A percentile compares a stretch with the other conserved stretches of the same genome.
phyloP scores from a whole-genome alignment of 805 yeast genomes.

The Wickerhamomyces hampshirensis region DNA sequence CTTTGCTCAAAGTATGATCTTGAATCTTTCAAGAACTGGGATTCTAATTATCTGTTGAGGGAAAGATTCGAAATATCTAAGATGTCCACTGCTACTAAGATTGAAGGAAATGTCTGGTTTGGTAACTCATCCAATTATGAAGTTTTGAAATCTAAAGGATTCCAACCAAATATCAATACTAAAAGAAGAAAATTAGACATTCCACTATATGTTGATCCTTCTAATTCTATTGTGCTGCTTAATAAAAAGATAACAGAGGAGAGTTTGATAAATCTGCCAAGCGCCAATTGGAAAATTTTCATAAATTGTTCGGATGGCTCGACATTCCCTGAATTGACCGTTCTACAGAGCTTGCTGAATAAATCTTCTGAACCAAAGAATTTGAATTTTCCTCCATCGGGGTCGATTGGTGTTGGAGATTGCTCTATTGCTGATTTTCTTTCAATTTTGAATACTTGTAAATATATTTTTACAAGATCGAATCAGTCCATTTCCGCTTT shows the following conservation, averaged over 20 bases:
- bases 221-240: conserved; percentile 44
- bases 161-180: conserved; percentile 7
- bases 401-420: conserved; percentile 75
- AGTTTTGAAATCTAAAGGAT: conserved; percentile 23
- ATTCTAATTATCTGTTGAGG: conserved; percentile 58
- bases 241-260: conserved; percentile 25
- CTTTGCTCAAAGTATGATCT: conserved; percentile 34
- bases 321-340: conserved; percentile 41
- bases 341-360: conserved; percentile 27
- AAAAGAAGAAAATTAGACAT: conserved; percentile 7
- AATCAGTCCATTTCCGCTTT: conserved; percentile 35
- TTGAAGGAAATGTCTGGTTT: conserved; percentile 59
- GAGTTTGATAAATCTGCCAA: conserved; percentile 43
- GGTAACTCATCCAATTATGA: conserved; percentile 80
- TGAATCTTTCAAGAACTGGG: conserved; percentile 53
- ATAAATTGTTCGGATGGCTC: conserved; percentile 60
- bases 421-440: conserved; percentile 55
- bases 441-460: conserved; percentile 65
- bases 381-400: conserved; percentile 79
- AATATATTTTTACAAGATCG: conserved; percentile 48
- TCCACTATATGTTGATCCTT: conserved; percentile 46
- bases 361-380: conserved; percentile 9
- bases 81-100: conserved; percentile 75
- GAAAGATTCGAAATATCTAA: conserved; percentile 80
- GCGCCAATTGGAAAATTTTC: conserved; percentile 49